A percentile compares a stretch with the other conserved stretches of the same genome.
These are phyloP conservation scores for Suillus ampliporus DNA, from an alignment of 768 basidiomycete species.

Conservation along the genomic window DNA sequence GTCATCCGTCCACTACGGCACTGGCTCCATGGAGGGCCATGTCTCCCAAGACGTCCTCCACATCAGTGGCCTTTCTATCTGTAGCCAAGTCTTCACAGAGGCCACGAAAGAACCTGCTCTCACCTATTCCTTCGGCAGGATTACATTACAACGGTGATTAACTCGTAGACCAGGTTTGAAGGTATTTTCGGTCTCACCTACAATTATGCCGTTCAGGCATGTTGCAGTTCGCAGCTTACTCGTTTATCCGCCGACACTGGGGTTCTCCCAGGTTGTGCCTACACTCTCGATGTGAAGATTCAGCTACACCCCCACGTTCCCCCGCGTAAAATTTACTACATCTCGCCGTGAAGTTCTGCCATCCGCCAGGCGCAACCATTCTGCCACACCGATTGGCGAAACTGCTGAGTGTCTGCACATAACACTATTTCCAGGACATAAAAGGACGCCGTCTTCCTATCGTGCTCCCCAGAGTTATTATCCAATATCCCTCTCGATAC, in stretches of 20 bases:
- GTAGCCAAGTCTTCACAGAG: too few species aligned
- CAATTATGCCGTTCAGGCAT: background rate
- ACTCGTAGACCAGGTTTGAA: too few species aligned
- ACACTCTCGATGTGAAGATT: background rate
- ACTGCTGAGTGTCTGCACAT: background rate
- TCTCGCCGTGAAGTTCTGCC: background rate
- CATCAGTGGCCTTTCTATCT: too few species aligned
- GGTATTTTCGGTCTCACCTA: too few species aligned
- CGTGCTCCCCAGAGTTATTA: background rate
- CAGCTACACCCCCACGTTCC: too few species aligned
- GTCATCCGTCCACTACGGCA: too few species aligned
- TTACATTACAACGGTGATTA: too few species aligned
- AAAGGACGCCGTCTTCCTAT: background rate
- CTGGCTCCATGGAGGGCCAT: too few species aligned
- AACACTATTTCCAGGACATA: background rate
- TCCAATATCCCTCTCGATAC: background rate
- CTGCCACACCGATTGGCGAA: background rate
- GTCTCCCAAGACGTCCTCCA: too few species aligned
- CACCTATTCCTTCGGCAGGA: too few species aligned
- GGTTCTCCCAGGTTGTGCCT: background rate
- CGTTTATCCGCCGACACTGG: background rate
- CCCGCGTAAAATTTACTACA: too few species aligned
- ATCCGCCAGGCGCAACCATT: background rate
- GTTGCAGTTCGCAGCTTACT: background rate
- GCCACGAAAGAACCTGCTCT: too few species aligned